Percentiles rank a stretch among this genome's conserved stretches.
phyloP scores from a whole-genome alignment of 139 green algal genomes.

The Zygnema cylindricum region DNA sequence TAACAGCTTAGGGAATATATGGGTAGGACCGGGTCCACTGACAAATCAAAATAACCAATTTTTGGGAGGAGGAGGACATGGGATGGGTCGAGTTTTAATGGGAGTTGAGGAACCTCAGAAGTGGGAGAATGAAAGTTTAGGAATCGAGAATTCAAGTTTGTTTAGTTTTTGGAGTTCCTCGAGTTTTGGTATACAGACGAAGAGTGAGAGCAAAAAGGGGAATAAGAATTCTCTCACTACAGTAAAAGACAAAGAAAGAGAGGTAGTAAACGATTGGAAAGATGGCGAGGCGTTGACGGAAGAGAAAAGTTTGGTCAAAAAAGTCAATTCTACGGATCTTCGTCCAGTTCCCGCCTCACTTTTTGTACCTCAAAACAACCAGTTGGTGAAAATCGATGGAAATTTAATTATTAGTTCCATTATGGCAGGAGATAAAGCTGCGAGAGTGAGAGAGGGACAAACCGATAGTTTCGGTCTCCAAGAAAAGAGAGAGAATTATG shows the following conservation, averaged over 20 bases:
- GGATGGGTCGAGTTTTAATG: slow-evolving; percentile 25
- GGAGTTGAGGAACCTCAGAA: neutral
- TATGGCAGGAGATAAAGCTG: slow-evolving; percentile 50
- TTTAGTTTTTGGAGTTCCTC: too few species aligned
- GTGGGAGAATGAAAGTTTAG: neutral
- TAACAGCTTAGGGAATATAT: neutral
- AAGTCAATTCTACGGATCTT: neutral
- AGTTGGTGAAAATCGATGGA: slow-evolving; percentile 50
- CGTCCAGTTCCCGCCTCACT: slow-evolving; percentile 36
- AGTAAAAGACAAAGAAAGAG: neutral
- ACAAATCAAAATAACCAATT: neutral
- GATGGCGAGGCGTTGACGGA: neutral
- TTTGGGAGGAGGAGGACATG: neutral
- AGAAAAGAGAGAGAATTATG: neutral
- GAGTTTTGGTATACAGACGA: too few species aligned
- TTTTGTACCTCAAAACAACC: slow-evolving; percentile 25
- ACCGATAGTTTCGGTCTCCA: neutral
- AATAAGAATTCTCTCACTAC: neutral
- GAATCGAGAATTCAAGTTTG: too few species aligned
- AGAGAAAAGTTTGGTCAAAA: neutral
- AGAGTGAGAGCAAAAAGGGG: too few species aligned
- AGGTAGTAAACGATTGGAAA: neutral
- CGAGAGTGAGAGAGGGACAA: neutral
- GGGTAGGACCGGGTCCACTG: neutral
- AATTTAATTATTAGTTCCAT: slow-evolving; percentile 45